A percentile compares a stretch with the other conserved stretches of the same genome.
Evolutionary conservation across 2,329 filamentous ascomycete species (phyloP).

Genomic region (Monilinia vaccinii-corymbosi): DNA sequence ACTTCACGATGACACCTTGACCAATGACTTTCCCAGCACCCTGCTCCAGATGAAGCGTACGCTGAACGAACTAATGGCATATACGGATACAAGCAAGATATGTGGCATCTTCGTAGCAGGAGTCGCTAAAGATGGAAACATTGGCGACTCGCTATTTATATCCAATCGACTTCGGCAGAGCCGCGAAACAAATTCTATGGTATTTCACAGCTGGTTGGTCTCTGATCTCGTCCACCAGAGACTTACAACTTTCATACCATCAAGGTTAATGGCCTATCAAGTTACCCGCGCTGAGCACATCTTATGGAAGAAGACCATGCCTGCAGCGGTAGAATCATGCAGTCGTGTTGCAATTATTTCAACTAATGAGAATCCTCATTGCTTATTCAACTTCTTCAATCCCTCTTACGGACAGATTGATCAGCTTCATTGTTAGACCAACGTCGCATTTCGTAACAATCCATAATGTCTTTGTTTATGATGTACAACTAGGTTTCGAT

Average conservation of each 20-base stretch:
- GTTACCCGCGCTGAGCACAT: background rate
- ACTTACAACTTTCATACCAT: too few species aligned
- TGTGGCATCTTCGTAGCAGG: background rate
- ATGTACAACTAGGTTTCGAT: too few species aligned
- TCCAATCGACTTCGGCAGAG: background rate
- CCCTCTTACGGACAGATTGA: too few species aligned
- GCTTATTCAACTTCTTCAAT: too few species aligned
- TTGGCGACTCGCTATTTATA: background rate
- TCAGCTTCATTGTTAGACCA: too few species aligned
- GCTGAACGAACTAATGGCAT: background rate
- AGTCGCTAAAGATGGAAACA: background rate
- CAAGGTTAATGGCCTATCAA: too few species aligned
- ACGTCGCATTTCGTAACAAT: too few species aligned
- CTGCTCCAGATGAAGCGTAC: background rate
- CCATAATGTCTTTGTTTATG: too few species aligned
- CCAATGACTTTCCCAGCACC: background rate
- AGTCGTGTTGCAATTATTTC: background rate
- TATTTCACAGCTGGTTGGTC: background rate
- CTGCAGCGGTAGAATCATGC: background rate
- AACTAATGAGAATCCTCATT: too few species aligned
- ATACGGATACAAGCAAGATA: background rate
- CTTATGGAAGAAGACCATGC: background rate
- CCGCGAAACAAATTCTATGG: background rate
- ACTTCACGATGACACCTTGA: background rate
- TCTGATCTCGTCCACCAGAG: too few species aligned